Evolutionary conservation across 2,329 filamentous ascomycete genomes (phyloP).

Genomic region (Colletotrichum euphorbiae): DNA sequence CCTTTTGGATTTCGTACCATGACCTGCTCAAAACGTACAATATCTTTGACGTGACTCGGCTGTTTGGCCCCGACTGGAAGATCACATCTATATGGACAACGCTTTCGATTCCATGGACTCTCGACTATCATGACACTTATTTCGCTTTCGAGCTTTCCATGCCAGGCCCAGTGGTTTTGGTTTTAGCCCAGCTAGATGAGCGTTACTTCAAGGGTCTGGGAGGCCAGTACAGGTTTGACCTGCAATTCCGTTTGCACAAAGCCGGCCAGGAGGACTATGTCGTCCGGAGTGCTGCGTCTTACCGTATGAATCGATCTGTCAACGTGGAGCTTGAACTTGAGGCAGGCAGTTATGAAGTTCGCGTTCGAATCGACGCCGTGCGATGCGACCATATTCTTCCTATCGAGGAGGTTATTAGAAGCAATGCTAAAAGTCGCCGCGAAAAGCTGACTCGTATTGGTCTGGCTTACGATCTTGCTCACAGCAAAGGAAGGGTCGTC

Average conservation of each 20-base stretch:
- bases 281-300: slow-evolving; percentile 64
- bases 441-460: slow-evolving; percentile 82
- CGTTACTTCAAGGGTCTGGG: slow-evolving; percentile 68
- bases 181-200: slow-evolving; percentile 68
- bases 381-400: slow-evolving; percentile 62
- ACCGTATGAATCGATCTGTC: slow-evolving; percentile 77
- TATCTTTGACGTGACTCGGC: slow-evolving; percentile 57
- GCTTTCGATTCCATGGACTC: slow-evolving; percentile 66
- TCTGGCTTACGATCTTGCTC: slow-evolving; percentile 76
- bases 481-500: slow-evolving; percentile 69
- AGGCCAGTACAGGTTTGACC: slow-evolving; percentile 66
- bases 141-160: slow-evolving; percentile 64
- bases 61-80: slow-evolving; percentile 65
- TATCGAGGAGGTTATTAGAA: slow-evolving; percentile 76
- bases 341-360: slow-evolving; percentile 78
- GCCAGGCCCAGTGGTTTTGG: slow-evolving; percentile 64
- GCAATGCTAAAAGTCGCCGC: slow-evolving; percentile 69
- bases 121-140: slow-evolving; percentile 65
- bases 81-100: slow-evolving; percentile 62
- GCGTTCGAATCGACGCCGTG: slow-evolving; percentile 79
- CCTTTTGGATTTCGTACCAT: slow-evolving; percentile 59
- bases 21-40: slow-evolving; percentile 59
- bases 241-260: slow-evolving; percentile 67
- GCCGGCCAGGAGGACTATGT: slow-evolving; percentile 64
- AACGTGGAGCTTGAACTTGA: slow-evolving; percentile 82